Evolutionary conservation across 768 basidiomycete genomes (phyloP).

Genomic region (Cytidiella melzeri): DNA sequence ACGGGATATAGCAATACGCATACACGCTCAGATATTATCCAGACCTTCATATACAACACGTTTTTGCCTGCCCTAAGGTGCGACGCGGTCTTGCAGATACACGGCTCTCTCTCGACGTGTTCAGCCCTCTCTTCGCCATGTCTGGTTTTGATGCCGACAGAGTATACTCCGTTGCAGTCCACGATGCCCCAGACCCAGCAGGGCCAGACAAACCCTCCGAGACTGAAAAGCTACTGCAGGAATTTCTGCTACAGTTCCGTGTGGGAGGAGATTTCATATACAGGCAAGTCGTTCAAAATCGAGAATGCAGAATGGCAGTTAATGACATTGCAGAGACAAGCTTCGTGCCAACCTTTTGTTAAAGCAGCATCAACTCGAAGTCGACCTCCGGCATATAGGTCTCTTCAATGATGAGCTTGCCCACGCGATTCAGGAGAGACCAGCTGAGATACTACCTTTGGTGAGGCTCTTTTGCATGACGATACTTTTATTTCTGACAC

Average conservation of each 20-base stretch:
- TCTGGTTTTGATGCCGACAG: slow-evolving; percentile 84
- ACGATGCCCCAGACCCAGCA: slow-evolving; percentile 50
- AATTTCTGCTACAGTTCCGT: slow-evolving; percentile 85
- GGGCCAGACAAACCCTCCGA: slow-evolving; percentile 73
- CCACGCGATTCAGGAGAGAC: slow-evolving; percentile 82
- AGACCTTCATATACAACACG: slow-evolving; percentile 6
- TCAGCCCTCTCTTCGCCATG: slow-evolving; percentile 36
- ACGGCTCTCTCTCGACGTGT: slow-evolving; percentile 3
- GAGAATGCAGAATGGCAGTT: too few relatives aligned
- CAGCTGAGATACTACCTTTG: slow-evolving; percentile 82
- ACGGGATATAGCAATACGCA: slow-evolving; percentile 11
- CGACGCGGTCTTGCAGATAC: slow-evolving; percentile 3
- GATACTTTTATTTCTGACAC: background rate
- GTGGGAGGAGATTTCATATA: slow-evolving; percentile 91
- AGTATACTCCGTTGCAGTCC: slow-evolving; percentile 76
- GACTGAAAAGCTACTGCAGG: slow-evolving; percentile 70
- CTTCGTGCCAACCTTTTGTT: slow-evolving; percentile 83
- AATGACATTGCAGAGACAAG: slow-evolving; percentile 61
- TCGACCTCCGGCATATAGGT: slow-evolving; percentile 42
- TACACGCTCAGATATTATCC: background rate
- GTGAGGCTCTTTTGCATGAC: slow-evolving; percentile 37
- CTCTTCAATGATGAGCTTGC: slow-evolving; percentile 93
- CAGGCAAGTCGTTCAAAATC: slow-evolving; percentile 48
- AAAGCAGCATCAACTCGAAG: slow-evolving; percentile 67
- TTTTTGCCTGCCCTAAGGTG: slow-evolving; percentile 12